phyloP scores from a whole-genome alignment of 106 monocot species.

The Alisma plantagoaquatica region DNA sequence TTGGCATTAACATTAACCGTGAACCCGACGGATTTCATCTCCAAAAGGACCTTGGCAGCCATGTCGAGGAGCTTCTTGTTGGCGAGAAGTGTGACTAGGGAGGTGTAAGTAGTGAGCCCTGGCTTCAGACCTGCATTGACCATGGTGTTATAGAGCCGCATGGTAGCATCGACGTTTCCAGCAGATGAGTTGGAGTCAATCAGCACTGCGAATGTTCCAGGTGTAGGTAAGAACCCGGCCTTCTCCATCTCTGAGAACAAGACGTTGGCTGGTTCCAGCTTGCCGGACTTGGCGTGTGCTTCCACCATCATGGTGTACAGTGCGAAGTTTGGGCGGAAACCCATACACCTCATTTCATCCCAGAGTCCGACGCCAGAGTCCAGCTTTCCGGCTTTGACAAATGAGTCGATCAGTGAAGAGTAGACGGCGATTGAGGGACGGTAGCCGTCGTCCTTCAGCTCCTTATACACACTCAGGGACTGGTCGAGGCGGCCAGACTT shows the following conservation, averaged over 20 bases:
- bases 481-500: constrained; percentile 87
- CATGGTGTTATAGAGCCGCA: constrained; percentile 84
- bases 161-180: constrained; percentile 62
- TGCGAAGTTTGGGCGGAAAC: constrained; percentile 77
- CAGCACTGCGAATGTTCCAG: constrained; percentile 58
- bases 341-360: constrained; percentile 66
- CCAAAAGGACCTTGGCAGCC: constrained; percentile 84
- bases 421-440: constrained; percentile 36
- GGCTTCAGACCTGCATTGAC: constrained; percentile 52
- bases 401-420: constrained; percentile 56
- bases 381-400: constrained; percentile 83
- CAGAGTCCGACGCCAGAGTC: constrained; percentile 63
- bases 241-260: constrained; percentile 89
- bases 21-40: constrained; percentile 82
- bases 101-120: constrained; percentile 59
- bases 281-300: constrained; percentile 68
- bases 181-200: constrained; percentile 68
- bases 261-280: constrained; percentile 41
- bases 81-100: constrained; percentile 48
- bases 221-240: constrained; percentile 83
- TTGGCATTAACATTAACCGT: constrained; percentile 86
- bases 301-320: constrained; percentile 89
- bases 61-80: constrained; percentile 76
- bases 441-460: constrained; percentile 59
- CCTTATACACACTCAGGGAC: constrained; percentile 47